A percentile compares a stretch with the other conserved stretches of the same genome.
Conservation (phyloP, 2,329 filamentous ascomycete genomes). For the Claviceps capensis region DNA sequence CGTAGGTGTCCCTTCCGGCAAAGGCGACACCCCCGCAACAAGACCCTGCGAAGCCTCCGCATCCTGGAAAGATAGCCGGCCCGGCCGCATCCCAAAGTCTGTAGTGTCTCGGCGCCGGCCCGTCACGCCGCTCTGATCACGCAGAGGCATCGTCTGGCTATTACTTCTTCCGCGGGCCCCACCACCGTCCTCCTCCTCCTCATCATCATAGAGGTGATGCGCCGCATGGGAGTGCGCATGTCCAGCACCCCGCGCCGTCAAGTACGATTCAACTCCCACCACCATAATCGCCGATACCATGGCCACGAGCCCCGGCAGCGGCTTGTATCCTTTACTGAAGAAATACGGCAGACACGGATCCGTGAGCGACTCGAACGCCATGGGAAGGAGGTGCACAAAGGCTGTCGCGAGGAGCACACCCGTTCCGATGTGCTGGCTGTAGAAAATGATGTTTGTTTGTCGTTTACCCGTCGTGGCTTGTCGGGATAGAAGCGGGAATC, state of each 20-base stretch:
- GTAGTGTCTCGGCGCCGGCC: constrained; percentile 20
- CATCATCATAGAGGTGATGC: constrained; percentile 35
- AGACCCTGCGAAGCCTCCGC: constrained; percentile 39
- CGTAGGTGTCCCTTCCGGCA: constrained; percentile 39
- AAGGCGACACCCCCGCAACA: constrained; percentile 43
- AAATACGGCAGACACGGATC: constrained; percentile 62
- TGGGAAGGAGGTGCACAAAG: constrained; percentile 64
- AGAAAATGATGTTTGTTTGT: constrained; percentile 47
- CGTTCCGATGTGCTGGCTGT: constrained; percentile 64
- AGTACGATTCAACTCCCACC: constrained; percentile 76
- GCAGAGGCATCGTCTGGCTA: constrained; percentile 11
- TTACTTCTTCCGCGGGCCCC: constrained; percentile 1
- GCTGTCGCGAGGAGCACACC: constrained; percentile 78
- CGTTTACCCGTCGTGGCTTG: constrained; percentile 42
- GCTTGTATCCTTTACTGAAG: constrained; percentile 67
- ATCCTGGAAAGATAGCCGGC: constrained; percentile 37
- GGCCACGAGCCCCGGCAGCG: constrained; percentile 67
- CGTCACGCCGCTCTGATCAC: constrained; percentile 18
- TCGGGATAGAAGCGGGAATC: constrained; percentile 51
- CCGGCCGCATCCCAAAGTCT: constrained; percentile 24
- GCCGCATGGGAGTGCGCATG: constrained; percentile 43
- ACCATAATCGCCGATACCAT: constrained; percentile 75
- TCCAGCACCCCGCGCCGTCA: constrained; percentile 56
- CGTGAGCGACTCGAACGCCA: constrained; percentile 51
- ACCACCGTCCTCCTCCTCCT: constrained; percentile 23